phyloP scores from a whole-genome alignment of 2,329 filamentous ascomycete species.

The Ophiostoma angusticollis region DNA sequence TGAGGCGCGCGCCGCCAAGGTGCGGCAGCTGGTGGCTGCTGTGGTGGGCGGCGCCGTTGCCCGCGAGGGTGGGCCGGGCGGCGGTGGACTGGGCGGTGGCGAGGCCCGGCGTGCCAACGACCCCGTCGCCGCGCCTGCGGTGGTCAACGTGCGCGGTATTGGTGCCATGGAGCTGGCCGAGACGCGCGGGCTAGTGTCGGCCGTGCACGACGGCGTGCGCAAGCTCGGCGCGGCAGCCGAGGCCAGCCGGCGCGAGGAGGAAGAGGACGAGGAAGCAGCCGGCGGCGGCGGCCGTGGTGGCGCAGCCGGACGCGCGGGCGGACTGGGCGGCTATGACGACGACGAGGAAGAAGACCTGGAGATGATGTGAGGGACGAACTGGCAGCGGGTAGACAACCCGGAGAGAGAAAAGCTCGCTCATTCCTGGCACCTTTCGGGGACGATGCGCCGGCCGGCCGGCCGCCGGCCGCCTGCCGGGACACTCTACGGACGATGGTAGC shows the following conservation, averaged over 20 bases:
- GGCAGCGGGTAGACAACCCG: too few species aligned
- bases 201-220: constrained; percentile 77
- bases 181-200: constrained; percentile 67
- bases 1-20: constrained; percentile 81
- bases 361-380: background rate
- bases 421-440: too few species aligned
- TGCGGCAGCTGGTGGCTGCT: constrained; percentile 48
- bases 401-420: too few species aligned
- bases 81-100: constrained; percentile 21
- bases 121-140: constrained; percentile 16
- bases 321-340: constrained; percentile 45
- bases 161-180: constrained; percentile 91
- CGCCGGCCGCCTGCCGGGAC: too few species aligned
- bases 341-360: constrained; percentile 48
- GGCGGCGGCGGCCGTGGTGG: constrained; percentile 46
- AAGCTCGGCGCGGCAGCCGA: constrained; percentile 75
- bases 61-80: constrained; percentile 20
- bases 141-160: constrained; percentile 57
- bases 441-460: too few species aligned
- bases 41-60: background rate
- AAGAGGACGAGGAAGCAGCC: constrained; percentile 46
- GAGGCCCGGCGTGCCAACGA: constrained; percentile 33
- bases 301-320: constrained; percentile 40
- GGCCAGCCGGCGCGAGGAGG: constrained; percentile 60
- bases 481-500: too few species aligned